Base-by-base conservation (phyloP, 1,284 basidiomycete species). In the Anthracocystis walkeri region DNA sequence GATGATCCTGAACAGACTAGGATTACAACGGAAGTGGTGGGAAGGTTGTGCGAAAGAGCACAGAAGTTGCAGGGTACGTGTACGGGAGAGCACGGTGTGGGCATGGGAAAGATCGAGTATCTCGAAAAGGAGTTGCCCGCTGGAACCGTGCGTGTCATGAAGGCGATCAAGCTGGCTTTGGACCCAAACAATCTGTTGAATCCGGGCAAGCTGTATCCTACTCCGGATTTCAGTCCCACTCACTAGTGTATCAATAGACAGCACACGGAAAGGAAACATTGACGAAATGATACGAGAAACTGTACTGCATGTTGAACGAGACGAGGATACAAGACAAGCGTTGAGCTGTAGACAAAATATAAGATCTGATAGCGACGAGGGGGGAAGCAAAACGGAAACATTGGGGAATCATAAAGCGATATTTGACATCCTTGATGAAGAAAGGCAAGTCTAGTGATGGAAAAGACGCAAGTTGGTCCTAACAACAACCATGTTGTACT, bases 61-160 rank as follows among this genome's bases (percentile, higher is more conserved):
- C 87, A 87, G 71, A 76, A 82, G 21, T 80, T 88, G 16, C 87
- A 86, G 20, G 88, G 87, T 0, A 88, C 87, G 2, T 87, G 87
- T 74, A 87, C 87, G 4, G 85, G 84, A 38, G 83, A 85, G 59
- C 83, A 84, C 63, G 72, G 82, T 25, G 58, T 81, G 1, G 80
- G 80, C 4, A 62, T 75, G 48, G 80, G 80, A 35, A 82, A 82
- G 66, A 55, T 76, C 40, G 64, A 77, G 44, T 78, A 72, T 38
- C 65, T 82, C 12, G 69, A 80, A 27, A 57, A 62, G 2, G 82
- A 83, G 49, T 48, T 83, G 27, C 80, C 80, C 6, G 57, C 54
- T 2, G 70, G 73, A 4, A 81, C 81, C 0, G 40, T 83, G 21
- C 49, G 78, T 3, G 56, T 77, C n/a, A 78, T 82, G 64, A 65